phyloP scores from a whole-genome alignment of 2,329 filamentous ascomycete species.

The Bertia moriformis region DNA sequence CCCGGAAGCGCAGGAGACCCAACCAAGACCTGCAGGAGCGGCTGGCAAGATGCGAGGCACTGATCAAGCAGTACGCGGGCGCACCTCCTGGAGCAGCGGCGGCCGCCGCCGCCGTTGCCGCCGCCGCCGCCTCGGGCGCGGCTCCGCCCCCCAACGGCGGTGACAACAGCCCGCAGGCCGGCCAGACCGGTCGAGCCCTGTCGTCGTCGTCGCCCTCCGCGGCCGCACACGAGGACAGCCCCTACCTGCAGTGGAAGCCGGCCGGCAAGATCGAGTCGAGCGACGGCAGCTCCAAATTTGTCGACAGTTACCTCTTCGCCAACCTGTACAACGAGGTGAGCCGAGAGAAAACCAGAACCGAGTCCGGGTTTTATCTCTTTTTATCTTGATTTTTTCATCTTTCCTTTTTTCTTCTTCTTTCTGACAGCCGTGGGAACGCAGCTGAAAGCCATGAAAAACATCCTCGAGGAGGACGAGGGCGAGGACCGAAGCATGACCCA shows the following conservation, averaged over 20 bases:
- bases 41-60: slow-evolving; percentile 40
- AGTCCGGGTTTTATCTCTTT: not conserved
- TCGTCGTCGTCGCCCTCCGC: slow-evolving; percentile 9
- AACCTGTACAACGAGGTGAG: slow-evolving; percentile 40
- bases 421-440: no score
- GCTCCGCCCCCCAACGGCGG: slow-evolving; percentile 2
- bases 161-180: not conserved
- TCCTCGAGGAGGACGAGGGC: slow-evolving; percentile 37
- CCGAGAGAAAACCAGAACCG: no score
- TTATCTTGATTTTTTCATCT: not conserved
- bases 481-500: no score
- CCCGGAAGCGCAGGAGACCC: slow-evolving; percentile 40
- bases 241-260: slow-evolving; percentile 24
- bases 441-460: slow-evolving; percentile 43
- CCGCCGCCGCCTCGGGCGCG: slow-evolving; percentile 8
- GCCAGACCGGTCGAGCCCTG: slow-evolving; percentile 5
- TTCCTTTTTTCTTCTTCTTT: slow-evolving; percentile 6
- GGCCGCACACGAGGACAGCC: slow-evolving; percentile 17
- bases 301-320: slow-evolving; percentile 38
- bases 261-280: slow-evolving; percentile 38
- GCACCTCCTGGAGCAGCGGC: slow-evolving; percentile 6
- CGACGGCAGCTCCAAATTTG: slow-evolving; percentile 37
- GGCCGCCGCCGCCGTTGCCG: slow-evolving; percentile 9
- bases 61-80: slow-evolving; percentile 40
- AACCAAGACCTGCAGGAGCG: slow-evolving; percentile 49